These are phyloP conservation scores for Colletotrichum sp. DNA, from an alignment of 2,329 filamentous ascomycete genomes.

Conservation along the genomic window DNA sequence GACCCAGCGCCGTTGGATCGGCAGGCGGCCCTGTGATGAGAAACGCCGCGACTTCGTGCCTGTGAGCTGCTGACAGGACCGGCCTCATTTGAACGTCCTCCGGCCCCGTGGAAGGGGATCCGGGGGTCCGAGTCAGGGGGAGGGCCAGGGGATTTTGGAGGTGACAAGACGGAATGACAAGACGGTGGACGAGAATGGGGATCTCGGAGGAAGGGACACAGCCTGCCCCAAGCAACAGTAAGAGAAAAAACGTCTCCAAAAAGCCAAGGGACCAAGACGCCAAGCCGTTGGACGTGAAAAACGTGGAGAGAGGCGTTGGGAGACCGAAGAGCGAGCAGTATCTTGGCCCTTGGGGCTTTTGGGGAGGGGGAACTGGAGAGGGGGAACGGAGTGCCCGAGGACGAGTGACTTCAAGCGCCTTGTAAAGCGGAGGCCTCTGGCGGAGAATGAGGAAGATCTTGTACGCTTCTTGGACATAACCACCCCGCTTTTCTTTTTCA, in stretches of 20 bases:
- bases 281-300: background rate
- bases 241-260: background rate
- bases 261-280: background rate
- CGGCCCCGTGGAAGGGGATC: slow-evolving; percentile 9
- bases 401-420: slow-evolving; percentile 1
- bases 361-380: background rate
- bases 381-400: slow-evolving; percentile 9
- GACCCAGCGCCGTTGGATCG: background rate
- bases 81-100: slow-evolving; percentile 17
- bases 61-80: background rate
- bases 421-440: slow-evolving; percentile 20
- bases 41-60: background rate
- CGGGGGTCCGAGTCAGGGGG: slow-evolving; percentile 15
- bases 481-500: slow-evolving; percentile 9
- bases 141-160: background rate
- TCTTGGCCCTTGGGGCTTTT: background rate
- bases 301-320: background rate
- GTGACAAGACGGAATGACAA: slow-evolving; percentile 5
- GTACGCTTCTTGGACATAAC: background rate
- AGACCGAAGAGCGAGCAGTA: background rate
- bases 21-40: background rate
- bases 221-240: background rate
- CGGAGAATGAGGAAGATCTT: slow-evolving; percentile 18
- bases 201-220: background rate
- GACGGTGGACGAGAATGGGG: background rate